Conservation (phyloP, 225 moss, liverwort and hornwort genomes). For the Rhytidiadelphus loreus region DNA sequence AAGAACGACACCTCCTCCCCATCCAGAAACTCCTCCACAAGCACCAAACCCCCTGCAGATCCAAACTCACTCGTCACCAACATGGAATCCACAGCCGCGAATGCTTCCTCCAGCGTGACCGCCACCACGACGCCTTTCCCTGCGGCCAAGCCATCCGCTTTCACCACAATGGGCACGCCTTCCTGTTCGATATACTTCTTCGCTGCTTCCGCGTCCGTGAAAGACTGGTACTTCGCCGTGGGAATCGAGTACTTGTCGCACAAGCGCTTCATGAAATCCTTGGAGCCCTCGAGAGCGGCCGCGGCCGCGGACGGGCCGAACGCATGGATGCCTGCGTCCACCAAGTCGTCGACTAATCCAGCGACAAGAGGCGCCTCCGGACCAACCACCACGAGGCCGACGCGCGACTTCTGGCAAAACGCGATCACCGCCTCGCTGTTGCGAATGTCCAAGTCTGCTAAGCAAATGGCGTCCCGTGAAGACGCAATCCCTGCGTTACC, state of each 20-base stretch:
- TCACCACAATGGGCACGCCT: conserved; percentile 83
- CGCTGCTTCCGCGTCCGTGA: conserved; percentile 48
- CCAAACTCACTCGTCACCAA: conserved; percentile 62
- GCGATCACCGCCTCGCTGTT: conserved; percentile 50
- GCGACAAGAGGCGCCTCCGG: conserved; percentile 86
- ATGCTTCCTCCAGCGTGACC: conserved; percentile 53
- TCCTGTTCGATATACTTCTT: conserved; percentile 63
- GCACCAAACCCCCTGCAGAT: conserved; percentile 61
- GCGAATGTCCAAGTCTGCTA: conserved; percentile 36
- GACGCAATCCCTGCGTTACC: conserved; percentile 78
- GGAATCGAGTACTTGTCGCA: conserved; percentile 83
- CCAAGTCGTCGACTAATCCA: conserved; percentile 72
- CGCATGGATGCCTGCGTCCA: conserved; percentile 40
- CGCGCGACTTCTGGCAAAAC: conserved; percentile 42
- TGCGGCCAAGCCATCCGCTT: conserved; percentile 90
- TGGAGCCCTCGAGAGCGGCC: conserved; percentile 79
- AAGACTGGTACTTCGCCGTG: conserved; percentile 72
- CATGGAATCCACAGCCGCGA: conserved; percentile 78
- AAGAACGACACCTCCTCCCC: conserved; percentile 95
- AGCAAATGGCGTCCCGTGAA: conserved; percentile 47
- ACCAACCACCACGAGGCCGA: conserved; percentile 80
- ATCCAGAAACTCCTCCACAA: conserved; percentile 96
- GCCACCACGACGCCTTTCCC: conserved; percentile 94
- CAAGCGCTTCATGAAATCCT: conserved; percentile 86
- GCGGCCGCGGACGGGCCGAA: conserved; percentile 80